Percentiles rank a stretch among this genome's conserved stretches.
Conservation (phyloP, 2,329 filamentous ascomycete genomes). For the Leptoxyphium fumago region DNA sequence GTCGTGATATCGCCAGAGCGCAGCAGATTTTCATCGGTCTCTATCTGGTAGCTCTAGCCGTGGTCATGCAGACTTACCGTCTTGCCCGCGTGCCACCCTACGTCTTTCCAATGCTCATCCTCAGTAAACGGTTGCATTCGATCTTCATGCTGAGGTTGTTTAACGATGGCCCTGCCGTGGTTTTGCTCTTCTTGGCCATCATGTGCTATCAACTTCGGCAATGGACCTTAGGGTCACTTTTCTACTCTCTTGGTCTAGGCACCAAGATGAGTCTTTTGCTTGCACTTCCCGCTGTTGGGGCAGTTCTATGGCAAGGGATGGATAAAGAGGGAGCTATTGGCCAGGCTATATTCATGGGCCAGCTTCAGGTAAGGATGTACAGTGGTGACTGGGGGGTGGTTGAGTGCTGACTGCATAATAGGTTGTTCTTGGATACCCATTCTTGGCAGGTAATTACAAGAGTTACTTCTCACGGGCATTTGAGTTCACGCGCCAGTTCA, state of each 20-base stretch:
- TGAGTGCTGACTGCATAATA: conserved; percentile 17
- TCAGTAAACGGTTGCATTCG: conserved; percentile 87
- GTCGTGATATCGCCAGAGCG: conserved; percentile 61
- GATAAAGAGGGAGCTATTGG: conserved; percentile 52
- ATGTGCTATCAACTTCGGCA: conserved; percentile 57
- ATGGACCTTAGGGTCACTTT: conserved; percentile 58
- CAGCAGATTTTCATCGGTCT: conserved; percentile 70
- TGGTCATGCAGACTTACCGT: conserved; percentile 75
- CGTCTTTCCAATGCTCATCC: conserved; percentile 66
- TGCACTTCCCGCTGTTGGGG: conserved; percentile 62
- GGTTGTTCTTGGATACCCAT: conserved; percentile 48
- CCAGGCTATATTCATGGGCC: conserved; percentile 55
- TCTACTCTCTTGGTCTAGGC: conserved; percentile 69
- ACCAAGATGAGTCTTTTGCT: conserved; percentile 90
- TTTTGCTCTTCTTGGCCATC: conserved; percentile 73
- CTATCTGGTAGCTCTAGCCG: conserved; percentile 58
- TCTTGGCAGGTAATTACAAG: conserved; percentile 46
- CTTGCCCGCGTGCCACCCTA: conserved; percentile 70
- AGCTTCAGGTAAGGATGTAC: conserved; percentile 49
- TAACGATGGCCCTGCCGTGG: conserved; percentile 82
- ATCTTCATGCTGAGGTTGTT: conserved; percentile 87
- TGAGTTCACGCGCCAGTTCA: conserved; percentile 77
- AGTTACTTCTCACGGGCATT: conserved; percentile 76
- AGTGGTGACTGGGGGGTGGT: conserved; percentile 1
- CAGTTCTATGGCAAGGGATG: conserved; percentile 59